These are phyloP conservation scores for Aureobasidium sp. DNA, from an alignment of 2,329 filamentous ascomycete species.

Conservation along the genomic window DNA sequence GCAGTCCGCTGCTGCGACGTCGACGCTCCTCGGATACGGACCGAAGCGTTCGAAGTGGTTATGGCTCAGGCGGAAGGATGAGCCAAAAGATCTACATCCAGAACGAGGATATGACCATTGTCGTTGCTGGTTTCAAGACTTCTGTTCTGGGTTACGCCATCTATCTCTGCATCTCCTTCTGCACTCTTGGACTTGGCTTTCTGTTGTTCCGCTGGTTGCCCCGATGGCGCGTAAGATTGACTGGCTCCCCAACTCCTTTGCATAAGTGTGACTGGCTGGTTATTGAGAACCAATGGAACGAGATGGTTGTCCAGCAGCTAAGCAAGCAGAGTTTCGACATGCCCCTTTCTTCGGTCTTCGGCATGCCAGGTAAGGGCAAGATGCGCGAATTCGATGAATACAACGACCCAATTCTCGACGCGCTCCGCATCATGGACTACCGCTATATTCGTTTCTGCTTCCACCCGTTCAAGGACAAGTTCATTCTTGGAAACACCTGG, in stretches of 20 bases:
- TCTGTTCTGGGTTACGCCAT: conserved; percentile 58
- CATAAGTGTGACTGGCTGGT: conserved; percentile 82
- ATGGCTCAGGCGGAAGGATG: conserved; percentile 52
- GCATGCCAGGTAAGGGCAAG: conserved; percentile 49
- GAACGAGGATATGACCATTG: conserved; percentile 90
- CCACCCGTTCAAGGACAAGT: conserved; percentile 82
- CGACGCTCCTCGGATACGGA: conserved; percentile 63
- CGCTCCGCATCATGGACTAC: conserved; percentile 76
- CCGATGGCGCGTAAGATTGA: conserved; percentile 69
- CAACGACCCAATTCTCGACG: conserved; percentile 64
- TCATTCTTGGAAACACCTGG: conserved; percentile 80
- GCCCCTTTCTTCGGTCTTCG: conserved; percentile 61
- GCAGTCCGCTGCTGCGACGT: conserved; percentile 59
- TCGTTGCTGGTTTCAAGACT: conserved; percentile 83
- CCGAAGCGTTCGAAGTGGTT: conserved; percentile 55
- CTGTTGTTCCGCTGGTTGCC: conserved; percentile 86
- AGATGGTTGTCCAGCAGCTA: conserved; percentile 71
- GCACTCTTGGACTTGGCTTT: conserved; percentile 71
- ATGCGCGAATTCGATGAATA: conserved; percentile 62
- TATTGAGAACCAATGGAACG: conserved; percentile 95
- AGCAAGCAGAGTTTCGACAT: conserved; percentile 50
- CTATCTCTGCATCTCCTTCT: conserved; percentile 63
- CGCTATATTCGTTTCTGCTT: conserved; percentile 91
- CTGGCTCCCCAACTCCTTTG: conserved; percentile 62
- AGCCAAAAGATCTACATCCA: conserved; percentile 90